Evolutionary conservation across 1,284 basidiomycete species (phyloP), one percentile per base, ranked within the genome.

Genomic region (Ganoderma sinense): DNA sequence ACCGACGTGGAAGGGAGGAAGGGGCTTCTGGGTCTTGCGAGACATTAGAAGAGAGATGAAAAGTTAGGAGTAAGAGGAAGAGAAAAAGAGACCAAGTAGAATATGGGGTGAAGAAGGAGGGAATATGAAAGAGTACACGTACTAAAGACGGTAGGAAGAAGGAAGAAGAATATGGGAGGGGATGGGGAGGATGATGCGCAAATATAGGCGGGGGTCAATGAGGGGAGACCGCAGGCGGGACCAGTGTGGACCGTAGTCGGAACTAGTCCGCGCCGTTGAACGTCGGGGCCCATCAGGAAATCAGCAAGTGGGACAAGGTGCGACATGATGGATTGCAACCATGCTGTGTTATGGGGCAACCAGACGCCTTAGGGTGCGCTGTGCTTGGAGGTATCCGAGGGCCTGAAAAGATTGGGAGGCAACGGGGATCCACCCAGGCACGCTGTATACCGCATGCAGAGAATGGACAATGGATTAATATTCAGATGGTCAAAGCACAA

Each of bases 1-100:
- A 91, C 91, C 89, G 70, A 89, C 85, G 77, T 91, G 87, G 76
- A 92, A 92, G 80, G 89, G 90, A 75, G 91, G 89, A 69, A 91
- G 84, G 65, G 81, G 78, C 75, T 86, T 86, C 69, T 76, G 72
- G 40, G 74, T 64, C 75, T 81, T 83, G 72, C 74, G 76, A 62
- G 76, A 77, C 72, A 75, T 73, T 65, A 73, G 62, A 68, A 62
- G 48, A 55, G 64, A 48, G 36, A 39, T 14, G 36, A 62, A 62
- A 65, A 68, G 45, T 23, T 48, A 48, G 36, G 36, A 36, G 36
- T 36, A 36, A 36, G 36, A 64, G 39, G 60, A 66, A 68, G 66
- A 66, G 67, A 65, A 69, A 66, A 64, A 68, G 60, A 66, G 64
- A 67, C 33, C 31, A 64, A 65, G 48, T 61, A 69, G 65, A 69